Evolutionary conservation across 805 yeast genomes (phyloP).

Genomic region (Barnettozyma siamensis): DNA sequence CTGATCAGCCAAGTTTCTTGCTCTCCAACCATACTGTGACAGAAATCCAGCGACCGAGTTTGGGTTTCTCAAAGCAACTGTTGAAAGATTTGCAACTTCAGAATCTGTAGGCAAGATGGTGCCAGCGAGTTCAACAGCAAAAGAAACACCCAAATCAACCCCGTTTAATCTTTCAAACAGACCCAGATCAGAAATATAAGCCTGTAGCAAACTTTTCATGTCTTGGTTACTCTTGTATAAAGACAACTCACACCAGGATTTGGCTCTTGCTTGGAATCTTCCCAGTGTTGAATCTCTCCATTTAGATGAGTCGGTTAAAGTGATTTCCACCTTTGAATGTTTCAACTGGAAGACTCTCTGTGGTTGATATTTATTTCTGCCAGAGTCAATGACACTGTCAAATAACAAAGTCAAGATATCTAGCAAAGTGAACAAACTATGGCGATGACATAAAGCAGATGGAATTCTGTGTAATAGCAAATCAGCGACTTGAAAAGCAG

Average conservation of each 20-base stretch:
- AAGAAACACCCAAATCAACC: slow-evolving; percentile 76
- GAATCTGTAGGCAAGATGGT: slow-evolving; percentile 59
- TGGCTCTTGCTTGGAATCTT: slow-evolving; percentile 51
- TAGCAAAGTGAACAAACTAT: slow-evolving; percentile 68
- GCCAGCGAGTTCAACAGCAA: slow-evolving; percentile 89
- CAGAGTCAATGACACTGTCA: slow-evolving; percentile 78
- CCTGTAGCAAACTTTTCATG: slow-evolving; percentile 70
- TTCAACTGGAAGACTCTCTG: slow-evolving; percentile 53
- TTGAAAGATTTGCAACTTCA: slow-evolving; percentile 49
- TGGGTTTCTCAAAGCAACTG: slow-evolving; percentile 32
- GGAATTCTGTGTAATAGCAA: slow-evolving; percentile 62
- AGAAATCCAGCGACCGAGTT: slow-evolving; percentile 68
- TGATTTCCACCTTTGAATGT: slow-evolving; percentile 34
- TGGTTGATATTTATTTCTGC: slow-evolving; percentile 80
- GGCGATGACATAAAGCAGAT: slow-evolving; percentile 68
- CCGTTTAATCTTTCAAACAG: slow-evolving; percentile 29
- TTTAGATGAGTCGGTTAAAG: slow-evolving; percentile 65
- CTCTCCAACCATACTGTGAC: slow-evolving; percentile 73
- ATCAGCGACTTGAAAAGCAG: slow-evolving; percentile 76
- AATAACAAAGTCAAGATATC: slow-evolving; percentile 76
- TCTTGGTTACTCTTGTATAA: slow-evolving; percentile 62
- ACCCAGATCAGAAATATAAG: slow-evolving; percentile 56
- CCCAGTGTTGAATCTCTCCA: slow-evolving; percentile 71
- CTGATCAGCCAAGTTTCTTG: slow-evolving; percentile 31
- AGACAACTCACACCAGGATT: slow-evolving; percentile 59